phyloP scores from a whole-genome alignment of 2,329 filamentous ascomycete species.

The Penicillium sp. region DNA sequence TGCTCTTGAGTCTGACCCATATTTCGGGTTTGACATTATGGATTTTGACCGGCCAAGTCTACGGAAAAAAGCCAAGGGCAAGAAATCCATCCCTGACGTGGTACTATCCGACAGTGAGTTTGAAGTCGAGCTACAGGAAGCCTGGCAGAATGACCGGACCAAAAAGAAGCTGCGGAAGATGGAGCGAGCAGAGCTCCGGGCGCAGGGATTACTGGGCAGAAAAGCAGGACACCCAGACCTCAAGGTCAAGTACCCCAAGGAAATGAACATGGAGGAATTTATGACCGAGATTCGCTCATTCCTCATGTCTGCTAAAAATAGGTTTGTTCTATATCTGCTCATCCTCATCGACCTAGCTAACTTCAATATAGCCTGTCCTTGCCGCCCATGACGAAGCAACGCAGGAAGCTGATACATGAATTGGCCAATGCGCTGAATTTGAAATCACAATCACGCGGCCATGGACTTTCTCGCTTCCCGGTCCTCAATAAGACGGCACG shows the following conservation, averaged over 20 bases:
- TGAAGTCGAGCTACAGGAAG: slow-evolving; percentile 57
- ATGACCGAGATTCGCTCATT: slow-evolving; percentile 72
- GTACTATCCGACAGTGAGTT: slow-evolving; percentile 67
- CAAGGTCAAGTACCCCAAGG: slow-evolving; percentile 68
- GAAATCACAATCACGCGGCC: slow-evolving; percentile 80
- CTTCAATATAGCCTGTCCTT: slow-evolving; percentile 60
- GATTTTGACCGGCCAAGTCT: slow-evolving; percentile 73
- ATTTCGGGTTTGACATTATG: slow-evolving; percentile 79
- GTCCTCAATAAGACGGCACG: slow-evolving; percentile 71
- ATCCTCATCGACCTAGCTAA: slow-evolving; percentile 7
- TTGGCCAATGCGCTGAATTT: slow-evolving; percentile 72
- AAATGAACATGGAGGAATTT: slow-evolving; percentile 70
- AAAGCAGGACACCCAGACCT: slow-evolving; percentile 60
- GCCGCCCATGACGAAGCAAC: slow-evolving; percentile 78
- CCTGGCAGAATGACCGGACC: slow-evolving; percentile 67
- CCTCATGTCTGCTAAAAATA: slow-evolving; percentile 61
- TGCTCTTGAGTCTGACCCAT: slow-evolving; percentile 58
- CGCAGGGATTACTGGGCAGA: slow-evolving; percentile 62
- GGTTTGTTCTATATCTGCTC: slow-evolving; percentile 49
- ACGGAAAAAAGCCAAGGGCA: slow-evolving; percentile 63
- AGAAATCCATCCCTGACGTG: slow-evolving; percentile 55
- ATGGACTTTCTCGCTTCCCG: slow-evolving; percentile 70
- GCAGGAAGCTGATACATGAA: slow-evolving; percentile 77
- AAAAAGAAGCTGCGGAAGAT: slow-evolving; percentile 71
- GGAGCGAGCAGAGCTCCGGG: slow-evolving; percentile 67